phyloP scores from a whole-genome alignment of 257 asterid species.

The Pogostemon cablin region DNA sequence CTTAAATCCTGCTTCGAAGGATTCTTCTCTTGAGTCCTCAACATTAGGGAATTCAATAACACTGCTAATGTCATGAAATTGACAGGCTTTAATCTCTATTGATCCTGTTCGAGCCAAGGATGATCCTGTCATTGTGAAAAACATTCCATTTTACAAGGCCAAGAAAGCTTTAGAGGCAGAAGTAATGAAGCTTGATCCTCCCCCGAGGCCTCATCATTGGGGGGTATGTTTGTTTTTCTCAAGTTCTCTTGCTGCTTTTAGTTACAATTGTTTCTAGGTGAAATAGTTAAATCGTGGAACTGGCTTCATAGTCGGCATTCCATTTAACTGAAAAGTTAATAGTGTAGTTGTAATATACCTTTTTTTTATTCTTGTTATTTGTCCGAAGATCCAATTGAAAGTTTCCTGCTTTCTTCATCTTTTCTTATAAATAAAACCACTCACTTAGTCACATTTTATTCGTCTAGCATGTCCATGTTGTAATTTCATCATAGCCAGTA shows the following conservation, averaged over 20 bases:
- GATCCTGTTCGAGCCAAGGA: constrained; percentile 92
- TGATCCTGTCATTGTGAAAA: constrained; percentile 81
- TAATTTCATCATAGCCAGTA: no score
- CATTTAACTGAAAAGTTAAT: neutral
- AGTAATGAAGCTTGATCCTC: constrained; percentile 88
- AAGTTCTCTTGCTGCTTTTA: constrained; percentile 13
- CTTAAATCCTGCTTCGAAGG: constrained; percentile 15
- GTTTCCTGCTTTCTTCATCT: neutral
- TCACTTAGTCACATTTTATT: neutral
- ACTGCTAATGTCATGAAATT: constrained; percentile 30
- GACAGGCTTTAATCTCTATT: constrained; percentile 85
- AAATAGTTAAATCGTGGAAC: neutral
- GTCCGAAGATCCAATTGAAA: neutral
- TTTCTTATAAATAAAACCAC: neutral
- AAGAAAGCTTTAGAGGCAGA: constrained; percentile 81
- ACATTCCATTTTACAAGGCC: constrained; percentile 76
- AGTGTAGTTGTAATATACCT: constrained; percentile 2
- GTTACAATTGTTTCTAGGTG: constrained; percentile 10
- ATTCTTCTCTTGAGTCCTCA: neutral
- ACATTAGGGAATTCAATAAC: constrained; percentile 2
- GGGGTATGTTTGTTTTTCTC: constrained; percentile 59
- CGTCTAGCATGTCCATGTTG: neutral
- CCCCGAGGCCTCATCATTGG: constrained; percentile 85
- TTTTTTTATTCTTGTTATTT: neutral
- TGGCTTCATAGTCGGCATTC: constrained; percentile 15